Percentiles rank a stretch among this genome's conserved stretches.
Evolutionary conservation across 768 basidiomycete genomes (phyloP).

Genomic region (Lactifluus volemus): DNA sequence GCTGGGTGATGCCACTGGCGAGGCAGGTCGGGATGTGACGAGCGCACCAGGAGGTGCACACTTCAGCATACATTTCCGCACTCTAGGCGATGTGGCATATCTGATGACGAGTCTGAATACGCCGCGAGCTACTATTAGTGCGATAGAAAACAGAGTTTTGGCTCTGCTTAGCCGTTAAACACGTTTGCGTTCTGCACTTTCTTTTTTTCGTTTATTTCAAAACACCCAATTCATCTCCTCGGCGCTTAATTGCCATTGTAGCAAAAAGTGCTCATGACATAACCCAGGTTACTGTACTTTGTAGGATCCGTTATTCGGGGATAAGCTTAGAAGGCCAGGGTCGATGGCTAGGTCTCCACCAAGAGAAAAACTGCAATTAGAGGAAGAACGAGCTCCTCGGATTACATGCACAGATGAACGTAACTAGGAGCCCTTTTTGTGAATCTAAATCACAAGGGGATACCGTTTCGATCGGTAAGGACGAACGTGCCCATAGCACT

Average conservation of each 20-base stretch:
- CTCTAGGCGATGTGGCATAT: slow-evolving; percentile 87
- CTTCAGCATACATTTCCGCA: slow-evolving; percentile 75
- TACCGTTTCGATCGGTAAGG: neutral
- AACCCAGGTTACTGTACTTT: neutral
- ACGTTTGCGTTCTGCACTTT: neutral
- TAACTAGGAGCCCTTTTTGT: neutral
- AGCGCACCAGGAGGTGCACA: slow-evolving; percentile 44
- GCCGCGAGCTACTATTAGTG: slow-evolving; percentile 39
- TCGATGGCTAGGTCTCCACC: neutral
- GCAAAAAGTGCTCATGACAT: neutral
- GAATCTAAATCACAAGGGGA: neutral
- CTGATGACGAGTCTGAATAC: slow-evolving; percentile 89
- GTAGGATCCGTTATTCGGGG: neutral
- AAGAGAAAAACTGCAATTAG: neutral
- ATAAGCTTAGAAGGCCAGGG: neutral
- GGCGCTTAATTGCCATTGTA: slow-evolving; percentile 4
- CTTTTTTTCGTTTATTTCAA: neutral
- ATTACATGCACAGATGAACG: slow-evolving; percentile 3
- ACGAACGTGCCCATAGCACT: neutral
- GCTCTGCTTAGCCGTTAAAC: slow-evolving; percentile 20
- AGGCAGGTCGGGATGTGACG: slow-evolving; percentile 25
- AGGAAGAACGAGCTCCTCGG: neutral
- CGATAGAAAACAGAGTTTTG: slow-evolving; percentile 58
- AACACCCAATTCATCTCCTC: neutral
- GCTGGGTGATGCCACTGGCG: slow-evolving; percentile 31